These are phyloP conservation scores for Apophysomyces variabilis DNA, from an alignment of 371 early-diverging fungal species.

Conservation along the genomic window DNA sequence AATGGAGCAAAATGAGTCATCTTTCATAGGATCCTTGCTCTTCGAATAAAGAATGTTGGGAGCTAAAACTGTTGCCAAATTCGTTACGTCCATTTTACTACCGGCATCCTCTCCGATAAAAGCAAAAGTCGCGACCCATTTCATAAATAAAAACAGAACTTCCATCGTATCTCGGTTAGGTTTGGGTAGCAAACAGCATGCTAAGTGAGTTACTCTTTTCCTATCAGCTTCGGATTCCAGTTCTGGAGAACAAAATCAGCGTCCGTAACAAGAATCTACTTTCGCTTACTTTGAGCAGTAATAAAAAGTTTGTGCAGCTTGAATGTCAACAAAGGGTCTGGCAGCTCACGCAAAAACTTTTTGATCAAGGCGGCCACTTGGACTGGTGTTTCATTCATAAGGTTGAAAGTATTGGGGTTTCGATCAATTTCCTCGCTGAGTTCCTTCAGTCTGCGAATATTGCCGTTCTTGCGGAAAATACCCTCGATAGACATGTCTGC, in stretches of 20 bases:
- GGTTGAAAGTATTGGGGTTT: constrained; percentile 44
- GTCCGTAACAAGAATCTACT: not conserved
- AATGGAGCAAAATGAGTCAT: constrained; percentile 74
- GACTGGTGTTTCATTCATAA: constrained; percentile 57
- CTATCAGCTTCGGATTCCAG: constrained; percentile 59
- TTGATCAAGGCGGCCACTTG: constrained; percentile 94
- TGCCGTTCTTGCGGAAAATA: constrained; percentile 97
- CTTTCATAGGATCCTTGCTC: constrained; percentile 67
- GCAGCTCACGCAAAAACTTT: constrained; percentile 89
- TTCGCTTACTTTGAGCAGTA: constrained; percentile 70
- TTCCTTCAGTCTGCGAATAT: constrained; percentile 85
- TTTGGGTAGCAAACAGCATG: constrained; percentile 87
- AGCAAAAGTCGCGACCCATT: constrained; percentile 80
- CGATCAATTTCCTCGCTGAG: constrained; percentile 75
- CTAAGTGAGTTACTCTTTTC: constrained; percentile 75
- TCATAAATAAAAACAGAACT: constrained; percentile 86
- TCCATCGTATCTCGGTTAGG: constrained; percentile 93
- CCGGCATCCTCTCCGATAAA: constrained; percentile 71
- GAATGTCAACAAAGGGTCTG: constrained; percentile 92
- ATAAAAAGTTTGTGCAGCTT: constrained; percentile 84
- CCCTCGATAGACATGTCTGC: constrained; percentile 89
- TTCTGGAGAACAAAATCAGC: constrained; percentile 33
- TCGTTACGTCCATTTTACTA: constrained; percentile 88
- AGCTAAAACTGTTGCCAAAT: constrained; percentile 91
- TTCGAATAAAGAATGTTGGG: constrained; percentile 93